Base-by-base conservation (phyloP, 257 asterid genomes). In the Jasminum sambac region DNA sequence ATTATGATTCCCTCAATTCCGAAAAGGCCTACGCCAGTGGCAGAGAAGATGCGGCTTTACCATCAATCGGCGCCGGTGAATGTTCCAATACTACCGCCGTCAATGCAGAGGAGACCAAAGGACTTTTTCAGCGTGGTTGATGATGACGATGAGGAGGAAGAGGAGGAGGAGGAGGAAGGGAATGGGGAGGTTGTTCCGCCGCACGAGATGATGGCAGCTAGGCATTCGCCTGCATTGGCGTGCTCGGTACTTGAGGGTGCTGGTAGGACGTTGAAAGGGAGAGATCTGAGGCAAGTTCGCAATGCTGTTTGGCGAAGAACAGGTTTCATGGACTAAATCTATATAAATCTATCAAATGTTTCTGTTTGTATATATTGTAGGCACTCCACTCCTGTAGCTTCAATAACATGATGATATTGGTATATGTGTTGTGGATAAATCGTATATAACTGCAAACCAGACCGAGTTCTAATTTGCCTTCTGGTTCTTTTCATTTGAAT, bases 211-310 rank as follows among this genome's bases (percentile, higher is more conserved):
- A 84, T 84, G 70, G 90, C 77, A 13, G 65, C 85, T 9, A 84
- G 83, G 69, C 65, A 81, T n/a, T 71, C 87, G 30, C 90, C 94
- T 46, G 25, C 76, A 83, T 58, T 81, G 64, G 75, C 91, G 6
- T 85, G 80, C 69, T 89, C 96, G 14, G 88, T 89, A 75, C 66
- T 89, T 74, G 96, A 89, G 78, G 96, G 96, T 0, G 80, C 72
- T 16, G 96, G 96, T 19, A 77, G 96, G 87, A 89, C 93, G 13
- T 74, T 89, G 78, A 89, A 87, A 75, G 96, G 96, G 71, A 81
- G 94, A 77, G 96, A 89, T 77, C 84, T 87, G 66, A 80, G 91
- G 75, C 94, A 84, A 76, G 96, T 89, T 76, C 84, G 96, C 71
- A 87, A 84, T 30, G 90, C 90, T 13, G 70, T 89, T 74, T 89